These are phyloP conservation scores for Lactifluus rugatus DNA, from an alignment of 768 basidiomycete genomes.

Conservation along the genomic window DNA sequence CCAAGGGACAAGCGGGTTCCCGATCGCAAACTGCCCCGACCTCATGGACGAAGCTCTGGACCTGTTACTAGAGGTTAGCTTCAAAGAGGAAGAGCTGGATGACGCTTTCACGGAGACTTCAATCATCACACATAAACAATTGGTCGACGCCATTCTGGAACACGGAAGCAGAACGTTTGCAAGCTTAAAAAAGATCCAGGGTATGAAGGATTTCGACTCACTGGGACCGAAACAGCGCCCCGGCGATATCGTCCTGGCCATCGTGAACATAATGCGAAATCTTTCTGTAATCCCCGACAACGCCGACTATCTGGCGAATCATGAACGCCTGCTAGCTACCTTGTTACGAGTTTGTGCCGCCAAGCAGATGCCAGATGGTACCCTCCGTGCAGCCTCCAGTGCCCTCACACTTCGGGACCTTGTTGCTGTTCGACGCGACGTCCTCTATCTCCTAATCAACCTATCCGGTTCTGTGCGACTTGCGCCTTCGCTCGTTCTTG, in stretches of 20 bases:
- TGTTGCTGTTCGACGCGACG: conserved; percentile 67
- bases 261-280: conserved; percentile 80
- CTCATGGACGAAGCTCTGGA: conserved; percentile 83
- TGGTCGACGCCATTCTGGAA: conserved; percentile 50
- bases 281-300: conserved; percentile 72
- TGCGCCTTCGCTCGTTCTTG: conserved; percentile 30
- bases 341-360: conserved; percentile 56
- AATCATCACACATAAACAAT: conserved; percentile 55
- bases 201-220: conserved; percentile 35
- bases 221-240: conserved; percentile 56
- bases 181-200: conserved; percentile 39
- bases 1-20: conserved; percentile 59
- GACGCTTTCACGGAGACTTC: conserved; percentile 12
- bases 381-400: conserved; percentile 37
- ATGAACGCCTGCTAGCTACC: conserved; percentile 53
- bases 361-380: conserved; percentile 21
- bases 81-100: conserved; percentile 38
- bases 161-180: conserved; percentile 52
- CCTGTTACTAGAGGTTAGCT: conserved; percentile 74
- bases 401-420: conserved; percentile 63
- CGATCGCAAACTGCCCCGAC: conserved; percentile 65
- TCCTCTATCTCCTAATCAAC: conserved; percentile 56
- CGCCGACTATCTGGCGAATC: conserved; percentile 49
- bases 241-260: conserved; percentile 55
- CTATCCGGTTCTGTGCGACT: conserved; percentile 47